Base-by-base conservation (phyloP, 495 filamentous ascomycete genomes). In the Massariosphaeria phaeospora region DNA sequence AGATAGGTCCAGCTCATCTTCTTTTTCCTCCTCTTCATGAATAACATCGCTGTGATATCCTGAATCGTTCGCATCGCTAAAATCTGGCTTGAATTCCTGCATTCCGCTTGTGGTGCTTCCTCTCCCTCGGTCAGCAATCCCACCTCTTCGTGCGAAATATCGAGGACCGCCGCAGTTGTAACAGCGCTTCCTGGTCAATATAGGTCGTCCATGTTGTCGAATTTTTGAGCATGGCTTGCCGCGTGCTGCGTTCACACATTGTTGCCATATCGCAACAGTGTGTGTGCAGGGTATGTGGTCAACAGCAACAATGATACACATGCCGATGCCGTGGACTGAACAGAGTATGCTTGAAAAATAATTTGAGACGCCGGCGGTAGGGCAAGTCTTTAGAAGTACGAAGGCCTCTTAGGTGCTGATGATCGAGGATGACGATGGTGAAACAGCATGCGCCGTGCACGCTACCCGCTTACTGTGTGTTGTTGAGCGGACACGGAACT, bases 281-380 rank as follows among this genome's bases (percentile, higher is more conserved):
- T 59, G 56, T 0, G 43, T 54, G 49, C 56, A 59, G 8, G 56
- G 20, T 10, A 58, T 13, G 44, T 59, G 56, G 24, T 53, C 43
- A 43, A 59, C 50, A 18, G 56, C 42, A 15, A 59, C 36, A 10
- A 59, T 54, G 56, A 59, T 44, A 26, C 56, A 59, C 56, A 59
- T 59, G 5, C 6, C 24, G 38, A 23, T n/a, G n/a, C n/a, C n/a
- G n/a, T n/a, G n/a, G n/a, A n/a, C n/a, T n/a, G n/a, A n/a, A n/a
- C n/a, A n/a, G n/a, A n/a, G n/a, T n/a, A n/a, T n/a, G n/a, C n/a
- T n/a, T n/a, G n/a, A n/a, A n/a, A n/a, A n/a, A n/a, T n/a, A n/a
- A n/a, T n/a, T n/a, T n/a, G n/a, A n/a, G n/a, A n/a, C n/a, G n/a
- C n/a, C n/a, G n/a, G n/a, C n/a, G n/a, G n/a, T n/a, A n/a, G n/a